Evolutionary conservation across 2,329 filamentous ascomycete genomes (phyloP), one percentile per base, ranked within the genome.

Genomic region (Trichoderma afroharzianum): DNA sequence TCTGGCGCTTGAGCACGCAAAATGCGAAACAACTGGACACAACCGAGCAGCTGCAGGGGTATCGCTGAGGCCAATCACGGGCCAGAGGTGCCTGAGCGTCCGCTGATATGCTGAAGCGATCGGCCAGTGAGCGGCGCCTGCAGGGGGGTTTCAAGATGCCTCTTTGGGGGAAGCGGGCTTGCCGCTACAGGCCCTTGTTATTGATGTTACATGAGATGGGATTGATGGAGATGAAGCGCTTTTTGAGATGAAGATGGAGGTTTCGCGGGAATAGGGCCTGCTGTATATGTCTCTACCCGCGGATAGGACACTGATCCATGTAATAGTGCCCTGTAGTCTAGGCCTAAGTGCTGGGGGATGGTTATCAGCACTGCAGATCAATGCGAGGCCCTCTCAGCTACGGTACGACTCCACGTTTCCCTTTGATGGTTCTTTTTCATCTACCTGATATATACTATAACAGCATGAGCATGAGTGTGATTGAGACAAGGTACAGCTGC

Each of bases 21-120:
- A 58, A 6, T 32, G 2, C 53, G 53, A 68, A 58, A 68, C 64
- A 39, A 58, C n/a, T 58, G 33, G 53, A 68, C 43, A 68, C 64
- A 39, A 58, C n/a, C 39, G 33, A 53, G 24, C 30, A 33, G 47
- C 63, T 21, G 63, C 63, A 67, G 47, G 63, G 63, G 24, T 63
- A 4, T 36, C 18, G 50, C 21, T 6, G 6, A 47, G 63, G 70
- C 70, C 70, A 71, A 71, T 71, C 70, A 67, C 30, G 53, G 63
- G 21, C 28, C 24, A 24, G n/a, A 61, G 26, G 70, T 71, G 70
- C 70, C 70, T 71, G 70, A 28, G 53, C n/a, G 53, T 53, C 70
- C 62, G 53, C 36, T 71, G 69, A 59, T 59, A 64, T 66, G 62
- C 53, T 67, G 61, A 57, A 30, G 62, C 62, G 63, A 71, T 71